These are phyloP conservation scores for Angomonas ambiguus DNA, from an alignment of 208 protist genomes.

Conservation along the genomic window DNA sequence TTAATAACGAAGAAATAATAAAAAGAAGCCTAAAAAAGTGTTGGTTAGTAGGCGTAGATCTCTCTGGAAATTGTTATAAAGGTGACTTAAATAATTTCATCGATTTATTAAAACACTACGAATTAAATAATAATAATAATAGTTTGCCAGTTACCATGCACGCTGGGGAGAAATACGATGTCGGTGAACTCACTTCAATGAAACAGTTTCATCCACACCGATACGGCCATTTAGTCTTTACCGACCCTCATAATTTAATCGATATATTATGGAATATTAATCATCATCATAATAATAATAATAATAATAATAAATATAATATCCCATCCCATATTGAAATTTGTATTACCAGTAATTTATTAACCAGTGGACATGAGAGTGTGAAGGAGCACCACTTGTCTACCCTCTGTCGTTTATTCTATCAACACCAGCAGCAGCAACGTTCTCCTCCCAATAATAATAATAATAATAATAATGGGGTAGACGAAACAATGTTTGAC, in stretches of 20 bases:
- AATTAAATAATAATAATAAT: not conserved
- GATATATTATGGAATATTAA: conserved; percentile 23
- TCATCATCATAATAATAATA: not conserved
- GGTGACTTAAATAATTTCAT: conserved; percentile 49
- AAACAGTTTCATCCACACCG: conserved; percentile 53
- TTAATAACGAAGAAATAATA: too few relatives aligned
- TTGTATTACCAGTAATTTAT: conserved; percentile 81
- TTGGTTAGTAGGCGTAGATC: conserved; percentile 81
- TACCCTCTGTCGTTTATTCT: conserved; percentile 18
- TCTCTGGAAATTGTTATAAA: conserved; percentile 87
- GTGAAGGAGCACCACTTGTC: conserved; percentile 61
- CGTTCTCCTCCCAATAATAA: too few relatives aligned
- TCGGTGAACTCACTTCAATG: conserved; percentile 59
- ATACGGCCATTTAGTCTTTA: conserved; percentile 54
- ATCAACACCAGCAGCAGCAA: conserved; percentile 88
- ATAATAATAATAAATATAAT: not conserved
- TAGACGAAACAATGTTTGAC: not conserved
- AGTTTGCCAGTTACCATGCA: conserved; percentile 65
- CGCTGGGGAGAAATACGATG: conserved; percentile 75
- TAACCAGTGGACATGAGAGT: conserved; percentile 50
- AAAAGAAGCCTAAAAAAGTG: too few relatives aligned
- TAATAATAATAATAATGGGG: not conserved
- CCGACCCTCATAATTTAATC: conserved; percentile 25
- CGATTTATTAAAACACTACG: not conserved
- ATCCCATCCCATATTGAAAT: conserved; percentile 60